Evolutionary conservation across 208 protist genomes (phyloP).

Genomic region (Leishmania braziliensis): DNA sequence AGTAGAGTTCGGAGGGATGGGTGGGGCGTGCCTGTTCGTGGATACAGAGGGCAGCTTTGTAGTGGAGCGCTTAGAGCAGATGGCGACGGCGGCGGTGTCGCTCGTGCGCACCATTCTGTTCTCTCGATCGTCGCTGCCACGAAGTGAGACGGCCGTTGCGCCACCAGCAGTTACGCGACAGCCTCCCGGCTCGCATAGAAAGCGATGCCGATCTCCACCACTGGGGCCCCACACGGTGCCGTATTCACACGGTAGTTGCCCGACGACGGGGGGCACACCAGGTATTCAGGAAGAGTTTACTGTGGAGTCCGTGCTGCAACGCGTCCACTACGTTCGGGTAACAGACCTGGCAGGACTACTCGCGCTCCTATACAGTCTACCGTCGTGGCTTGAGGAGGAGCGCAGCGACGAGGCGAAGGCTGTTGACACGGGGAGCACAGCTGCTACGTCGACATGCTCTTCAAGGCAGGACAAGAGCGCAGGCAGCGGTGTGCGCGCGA

Average conservation of each 20-base stretch:
- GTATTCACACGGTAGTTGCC: too few species aligned
- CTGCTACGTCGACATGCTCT: background rate
- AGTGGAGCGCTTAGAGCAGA: constrained; percentile 66
- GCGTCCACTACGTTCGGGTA: constrained; percentile 74
- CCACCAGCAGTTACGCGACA: background rate
- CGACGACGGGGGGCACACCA: background rate
- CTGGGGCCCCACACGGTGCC: background rate
- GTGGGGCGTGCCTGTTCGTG: constrained; percentile 78
- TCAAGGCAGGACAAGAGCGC: background rate
- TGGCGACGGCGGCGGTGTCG: constrained; percentile 65
- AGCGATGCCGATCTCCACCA: background rate
- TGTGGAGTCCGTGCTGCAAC: constrained; percentile 57
- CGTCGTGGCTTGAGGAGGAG: constrained; percentile 9
- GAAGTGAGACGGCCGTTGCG: background rate
- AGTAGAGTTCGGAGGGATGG: constrained; percentile 64
- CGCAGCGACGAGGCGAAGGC: background rate
- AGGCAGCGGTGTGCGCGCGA: background rate
- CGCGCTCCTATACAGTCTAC: constrained; percentile 53
- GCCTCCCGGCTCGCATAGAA: background rate
- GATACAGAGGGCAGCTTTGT: constrained; percentile 94
- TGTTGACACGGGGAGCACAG: background rate
- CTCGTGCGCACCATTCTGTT: constrained; percentile 27
- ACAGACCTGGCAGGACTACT: constrained; percentile 60
- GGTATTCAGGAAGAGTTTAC: constrained; percentile 11
- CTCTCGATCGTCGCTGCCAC: background rate